Evolutionary conservation across 73 alveolate genomes (phyloP).

Genomic region (Paramecium primaurelia): DNA sequence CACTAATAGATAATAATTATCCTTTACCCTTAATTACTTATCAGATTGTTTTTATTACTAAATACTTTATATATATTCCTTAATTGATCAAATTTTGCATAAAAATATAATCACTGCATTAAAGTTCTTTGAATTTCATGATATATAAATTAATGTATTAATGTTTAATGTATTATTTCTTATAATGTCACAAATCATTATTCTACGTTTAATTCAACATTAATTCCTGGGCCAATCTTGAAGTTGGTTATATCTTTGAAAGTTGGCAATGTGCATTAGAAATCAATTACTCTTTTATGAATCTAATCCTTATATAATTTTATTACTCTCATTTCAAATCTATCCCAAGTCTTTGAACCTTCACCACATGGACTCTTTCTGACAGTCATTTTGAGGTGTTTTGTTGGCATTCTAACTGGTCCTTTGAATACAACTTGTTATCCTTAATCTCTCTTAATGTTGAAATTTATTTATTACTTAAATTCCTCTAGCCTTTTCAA

Average conservation of each 20-base stretch:
- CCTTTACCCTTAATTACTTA: no score
- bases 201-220: constrained; percentile 76
- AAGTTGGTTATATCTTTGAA: constrained; percentile 90
- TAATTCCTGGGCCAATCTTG: constrained; percentile 92
- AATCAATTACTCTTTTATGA: constrained; percentile 91
- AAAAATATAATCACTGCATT: no score
- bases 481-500: constrained; percentile 51
- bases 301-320: constrained; percentile 29
- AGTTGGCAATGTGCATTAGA: constrained; percentile 83
- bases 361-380: constrained; percentile 96
- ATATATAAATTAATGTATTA: neutral
- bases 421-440: constrained; percentile 67
- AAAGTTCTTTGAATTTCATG: neutral
- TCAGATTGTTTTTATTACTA: no score
- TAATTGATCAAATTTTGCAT: no score
- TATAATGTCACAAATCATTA: constrained; percentile 34
- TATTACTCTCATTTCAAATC: constrained; percentile 85
- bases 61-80: no score
- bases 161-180: neutral
- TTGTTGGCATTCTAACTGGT: constrained; percentile 94
- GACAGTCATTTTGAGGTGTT: constrained; percentile 81
- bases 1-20: no score
- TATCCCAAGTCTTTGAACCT: constrained; percentile 96
- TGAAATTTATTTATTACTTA: neutral
- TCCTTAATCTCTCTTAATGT: neutral